Conservation (phyloP, 164 flowering plant species). For the Protea cynaroides region DNA sequence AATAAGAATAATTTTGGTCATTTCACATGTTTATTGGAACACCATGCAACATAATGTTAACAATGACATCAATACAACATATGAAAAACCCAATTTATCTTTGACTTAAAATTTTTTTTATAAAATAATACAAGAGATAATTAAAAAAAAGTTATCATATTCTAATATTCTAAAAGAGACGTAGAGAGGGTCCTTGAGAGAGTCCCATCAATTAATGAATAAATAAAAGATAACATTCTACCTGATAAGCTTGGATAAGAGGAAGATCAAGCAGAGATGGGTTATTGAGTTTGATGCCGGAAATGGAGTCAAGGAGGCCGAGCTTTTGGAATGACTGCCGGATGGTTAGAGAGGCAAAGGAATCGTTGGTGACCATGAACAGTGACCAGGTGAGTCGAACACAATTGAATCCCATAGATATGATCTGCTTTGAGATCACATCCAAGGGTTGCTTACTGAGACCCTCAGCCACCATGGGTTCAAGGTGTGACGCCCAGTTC, state of each 20-base stretch:
- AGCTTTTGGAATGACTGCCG: constrained; percentile 57
- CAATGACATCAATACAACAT: no score
- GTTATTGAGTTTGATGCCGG: constrained; percentile 61
- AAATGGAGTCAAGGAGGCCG: constrained; percentile 52
- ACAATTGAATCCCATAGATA: constrained; percentile 71
- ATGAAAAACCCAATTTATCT: no score
- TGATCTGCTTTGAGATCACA: constrained; percentile 41
- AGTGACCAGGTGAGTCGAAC: constrained; percentile 86
- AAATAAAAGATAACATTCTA: constrained; percentile 7
- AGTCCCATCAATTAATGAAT: neutral
- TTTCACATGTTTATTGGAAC: no score
- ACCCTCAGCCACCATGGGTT: constrained; percentile 78
- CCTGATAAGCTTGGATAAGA: constrained; percentile 70
- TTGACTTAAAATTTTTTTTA: no score
- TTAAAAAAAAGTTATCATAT: no score
- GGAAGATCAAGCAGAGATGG: constrained; percentile 64
- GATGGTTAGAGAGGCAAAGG: constrained; percentile 55
- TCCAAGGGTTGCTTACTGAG: constrained; percentile 77
- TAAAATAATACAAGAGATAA: no score
- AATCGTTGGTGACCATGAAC: constrained; percentile 50
- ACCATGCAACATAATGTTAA: no score
- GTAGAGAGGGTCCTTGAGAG: no score
- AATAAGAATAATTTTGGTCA: no score
- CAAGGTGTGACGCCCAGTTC: constrained; percentile 78
- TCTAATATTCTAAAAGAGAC: no score